Conservation (phyloP, 2,329 filamentous ascomycete species). For the Pyrenochaeta sp. region DNA sequence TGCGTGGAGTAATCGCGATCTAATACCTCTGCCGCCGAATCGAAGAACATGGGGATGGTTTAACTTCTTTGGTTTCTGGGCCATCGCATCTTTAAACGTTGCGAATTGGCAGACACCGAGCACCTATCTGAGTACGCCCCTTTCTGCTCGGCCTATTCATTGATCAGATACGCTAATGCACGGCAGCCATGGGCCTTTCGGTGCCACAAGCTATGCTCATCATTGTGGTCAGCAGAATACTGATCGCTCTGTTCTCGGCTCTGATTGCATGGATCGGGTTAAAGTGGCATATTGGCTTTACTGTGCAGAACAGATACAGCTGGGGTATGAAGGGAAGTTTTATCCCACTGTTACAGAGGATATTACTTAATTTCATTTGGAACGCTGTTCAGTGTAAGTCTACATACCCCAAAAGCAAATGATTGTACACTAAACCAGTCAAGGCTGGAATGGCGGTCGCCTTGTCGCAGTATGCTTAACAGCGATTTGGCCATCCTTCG, state of each 20-base stretch:
- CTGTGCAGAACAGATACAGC: slow-evolving; percentile 59
- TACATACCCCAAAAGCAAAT: background rate
- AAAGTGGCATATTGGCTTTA: slow-evolving; percentile 61
- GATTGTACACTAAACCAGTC: background rate
- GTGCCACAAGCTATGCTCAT: slow-evolving; percentile 59
- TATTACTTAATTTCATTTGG: slow-evolving; percentile 62
- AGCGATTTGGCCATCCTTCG: slow-evolving; percentile 48
- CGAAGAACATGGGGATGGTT: slow-evolving; percentile 53
- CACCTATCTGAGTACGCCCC: slow-evolving; percentile 52
- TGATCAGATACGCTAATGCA: slow-evolving; percentile 6
- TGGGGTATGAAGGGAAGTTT: slow-evolving; percentile 61
- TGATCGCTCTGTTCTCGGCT: slow-evolving; percentile 55
- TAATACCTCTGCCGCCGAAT: slow-evolving; percentile 50
- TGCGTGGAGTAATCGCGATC: slow-evolving; percentile 51
- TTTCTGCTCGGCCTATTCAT: background rate
- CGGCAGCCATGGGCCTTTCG: slow-evolving; percentile 55
- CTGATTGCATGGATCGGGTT: slow-evolving; percentile 59
- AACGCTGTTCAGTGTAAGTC: slow-evolving; percentile 57
- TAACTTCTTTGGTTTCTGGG: slow-evolving; percentile 56
- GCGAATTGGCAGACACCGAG: slow-evolving; percentile 60
- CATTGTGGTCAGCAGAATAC: slow-evolving; percentile 55
- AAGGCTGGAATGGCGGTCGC: slow-evolving; percentile 48
- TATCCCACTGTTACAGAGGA: slow-evolving; percentile 58
- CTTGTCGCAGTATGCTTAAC: slow-evolving; percentile 46
- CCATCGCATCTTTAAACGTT: slow-evolving; percentile 52